Base-by-base conservation (phyloP, 768 basidiomycete species). In the Phlegmacium glaucopus region DNA sequence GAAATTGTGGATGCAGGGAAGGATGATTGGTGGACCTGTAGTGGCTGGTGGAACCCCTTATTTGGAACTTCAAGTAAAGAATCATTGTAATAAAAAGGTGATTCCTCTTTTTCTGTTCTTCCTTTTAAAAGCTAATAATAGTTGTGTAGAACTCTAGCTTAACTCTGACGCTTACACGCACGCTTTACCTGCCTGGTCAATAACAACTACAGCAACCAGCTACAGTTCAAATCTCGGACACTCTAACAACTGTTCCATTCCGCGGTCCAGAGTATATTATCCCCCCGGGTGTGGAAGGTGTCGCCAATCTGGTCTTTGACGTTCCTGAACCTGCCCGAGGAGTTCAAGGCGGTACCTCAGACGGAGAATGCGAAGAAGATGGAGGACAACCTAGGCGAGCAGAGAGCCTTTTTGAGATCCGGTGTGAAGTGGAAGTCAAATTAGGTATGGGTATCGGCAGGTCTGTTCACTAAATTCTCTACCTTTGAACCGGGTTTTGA, bases 41-140 rank as follows among this genome's bases (percentile, higher is more conserved):
- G 72, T 89, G 7, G 78, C 84, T 26, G 90, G 90, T 8, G 79
- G 82, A 57, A 79, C 77, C 50, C 82, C 78, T 13, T 86, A 83
- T 59, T 71, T 92, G 36, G 85, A 90, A 57, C 65, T 93, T 44
- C 80, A 85, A 52, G 83, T 92, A 39, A 90, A n/a, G n/a, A n/a
- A 93, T 57, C 85, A 90, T 60, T 87, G 88, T 2, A 67, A 70
- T 43, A 88, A 86, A 68, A 90, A 85, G 83, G 90, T 87, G 54
- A 45, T 22, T 17, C 27, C 30, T 36, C n/a, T n/a, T n/a, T n/a
- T n/a, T n/a, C n/a, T 45, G 18, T 45, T 29, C 42, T 6, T 11
- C 11, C 32, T 11, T 4, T 44, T 27, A 47, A 54, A 43, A 37
- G 32, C 42, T 43, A 27, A 38, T 48, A 17, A 49, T 26, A 17